Evolutionary conservation across 805 yeast species (phyloP).

Genomic region (Metschnikowia bowlesiae): DNA sequence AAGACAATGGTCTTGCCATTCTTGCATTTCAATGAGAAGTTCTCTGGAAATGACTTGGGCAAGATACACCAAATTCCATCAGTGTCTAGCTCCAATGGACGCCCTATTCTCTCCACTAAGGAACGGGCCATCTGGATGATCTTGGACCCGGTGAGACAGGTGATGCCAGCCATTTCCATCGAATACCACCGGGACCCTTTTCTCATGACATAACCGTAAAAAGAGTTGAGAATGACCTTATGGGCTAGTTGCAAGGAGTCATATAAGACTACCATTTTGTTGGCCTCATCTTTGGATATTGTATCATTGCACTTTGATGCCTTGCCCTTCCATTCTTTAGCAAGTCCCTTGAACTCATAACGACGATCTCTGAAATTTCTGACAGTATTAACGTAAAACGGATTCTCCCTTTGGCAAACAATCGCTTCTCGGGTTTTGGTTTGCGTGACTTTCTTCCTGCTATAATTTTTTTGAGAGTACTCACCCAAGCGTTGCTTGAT

Average conservation of each 20-base stretch:
- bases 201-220: slow-evolving; percentile 98
- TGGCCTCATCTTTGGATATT: slow-evolving; percentile 77
- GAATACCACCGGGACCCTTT: slow-evolving; percentile 99
- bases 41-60: slow-evolving; percentile 91
- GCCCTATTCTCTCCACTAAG: slow-evolving; percentile 85
- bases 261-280: slow-evolving; percentile 87
- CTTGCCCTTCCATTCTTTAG: slow-evolving; percentile 91
- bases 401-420: slow-evolving; percentile 95
- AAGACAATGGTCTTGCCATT: slow-evolving; percentile 73
- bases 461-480: slow-evolving; percentile 81
- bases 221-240: slow-evolving; percentile 92
- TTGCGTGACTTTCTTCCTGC: slow-evolving; percentile 73
- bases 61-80: slow-evolving; percentile 99
- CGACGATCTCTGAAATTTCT: slow-evolving; percentile 92
- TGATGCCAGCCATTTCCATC: slow-evolving; percentile 99
- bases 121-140: slow-evolving; percentile 96
- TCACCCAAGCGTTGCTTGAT: slow-evolving; percentile 77
- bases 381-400: slow-evolving; percentile 93
- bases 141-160: slow-evolving; percentile 96
- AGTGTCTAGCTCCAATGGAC: slow-evolving; percentile 94
- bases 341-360: slow-evolving; percentile 89
- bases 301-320: slow-evolving; percentile 54
- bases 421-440: slow-evolving; percentile 87
- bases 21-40: slow-evolving; percentile 62
- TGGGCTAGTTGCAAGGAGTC: slow-evolving; percentile 96